Base-by-base conservation (phyloP, 1,284 basidiomycete species). In the Tilletia horrida region DNA sequence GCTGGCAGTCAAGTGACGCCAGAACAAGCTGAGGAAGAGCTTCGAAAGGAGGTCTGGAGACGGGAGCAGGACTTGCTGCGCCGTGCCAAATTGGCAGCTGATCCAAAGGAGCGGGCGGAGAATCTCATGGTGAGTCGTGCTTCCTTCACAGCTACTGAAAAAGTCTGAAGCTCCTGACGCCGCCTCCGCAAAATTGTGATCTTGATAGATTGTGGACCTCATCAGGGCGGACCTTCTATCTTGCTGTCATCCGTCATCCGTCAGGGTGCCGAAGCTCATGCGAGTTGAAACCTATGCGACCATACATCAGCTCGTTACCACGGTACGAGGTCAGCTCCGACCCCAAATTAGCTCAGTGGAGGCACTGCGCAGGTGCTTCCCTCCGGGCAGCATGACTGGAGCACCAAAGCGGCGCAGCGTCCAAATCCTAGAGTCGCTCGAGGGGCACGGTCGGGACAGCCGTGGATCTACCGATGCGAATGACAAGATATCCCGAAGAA, bases 281-380 rank as follows among this genome's bases (percentile, higher is more conserved):
- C 84, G 84, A 0, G 88, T 97, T 8, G 95, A 98, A 81, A 91
- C 92, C 74, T 97, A 95, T 80, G 88, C 92, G 83, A 94, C 91
- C 0, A 92, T 98, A 1, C 97, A 93, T 88, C 93, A 96, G 82
- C 88, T 97, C 59, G 95, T 97, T 11, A 97, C 93, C 63, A 93
- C 94, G 29, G 91, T 97, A 59, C 88, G 90, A 75, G 93, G 66
- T 2, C 47, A 47, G 29, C 23, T 68, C 9, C 55, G 55, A 35
- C 23, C 62, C 4, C 35, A 13, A 14, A 50, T 50, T 16, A 29
- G 23, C 40, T 25, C 25, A 8, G 43, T 57, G n/a, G 27, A 75
- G 85, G 71, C 83, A 86, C 48, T 91, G 91, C 63, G 61, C 9
- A 18, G 25, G 11, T 44, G 42, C 45, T 78, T 81, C 62, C 75